Conservation (phyloP, 2,329 filamentous ascomycete genomes). For the Nemania diffusa region DNA sequence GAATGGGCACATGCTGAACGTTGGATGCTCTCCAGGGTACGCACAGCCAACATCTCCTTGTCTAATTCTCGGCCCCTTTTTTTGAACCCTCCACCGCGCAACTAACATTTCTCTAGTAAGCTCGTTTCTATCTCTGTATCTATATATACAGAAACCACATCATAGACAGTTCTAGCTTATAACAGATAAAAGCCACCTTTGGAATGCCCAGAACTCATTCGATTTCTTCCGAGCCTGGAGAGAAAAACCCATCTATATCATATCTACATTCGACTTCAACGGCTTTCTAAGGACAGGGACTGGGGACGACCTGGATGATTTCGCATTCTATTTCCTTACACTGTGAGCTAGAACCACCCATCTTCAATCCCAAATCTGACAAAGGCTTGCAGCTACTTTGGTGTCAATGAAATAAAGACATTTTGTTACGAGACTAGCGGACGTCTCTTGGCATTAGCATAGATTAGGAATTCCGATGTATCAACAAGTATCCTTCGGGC, state of each 20-base stretch:
- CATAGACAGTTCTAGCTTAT: background rate
- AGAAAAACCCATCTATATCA: constrained; percentile 41
- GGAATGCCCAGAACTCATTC: constrained; percentile 55
- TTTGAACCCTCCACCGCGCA: background rate
- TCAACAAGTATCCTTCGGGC: background rate
- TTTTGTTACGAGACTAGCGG: constrained; percentile 42
- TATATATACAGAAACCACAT: background rate
- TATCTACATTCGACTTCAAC: constrained; percentile 39
- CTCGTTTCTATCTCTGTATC: background rate
- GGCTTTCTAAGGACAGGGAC: constrained; percentile 39
- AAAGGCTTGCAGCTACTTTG: constrained; percentile 38
- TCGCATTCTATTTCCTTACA: constrained; percentile 37
- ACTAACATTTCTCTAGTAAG: constrained; percentile 14
- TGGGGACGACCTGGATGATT: constrained; percentile 46
- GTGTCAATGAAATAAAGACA: constrained; percentile 42
- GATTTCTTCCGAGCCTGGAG: constrained; percentile 57
- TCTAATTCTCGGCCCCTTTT: background rate
- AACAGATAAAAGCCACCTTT: constrained; percentile 50
- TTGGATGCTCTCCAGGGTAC: constrained; percentile 52
- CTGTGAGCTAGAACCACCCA: constrained; percentile 32
- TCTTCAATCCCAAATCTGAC: background rate
- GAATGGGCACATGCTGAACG: constrained; percentile 40
- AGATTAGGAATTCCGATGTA: constrained; percentile 17
- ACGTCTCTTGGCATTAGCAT: constrained; percentile 40
- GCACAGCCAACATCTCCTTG: background rate